Base-by-base conservation (phyloP, 2,329 filamentous ascomycete genomes). In the Beauveria asiatica region DNA sequence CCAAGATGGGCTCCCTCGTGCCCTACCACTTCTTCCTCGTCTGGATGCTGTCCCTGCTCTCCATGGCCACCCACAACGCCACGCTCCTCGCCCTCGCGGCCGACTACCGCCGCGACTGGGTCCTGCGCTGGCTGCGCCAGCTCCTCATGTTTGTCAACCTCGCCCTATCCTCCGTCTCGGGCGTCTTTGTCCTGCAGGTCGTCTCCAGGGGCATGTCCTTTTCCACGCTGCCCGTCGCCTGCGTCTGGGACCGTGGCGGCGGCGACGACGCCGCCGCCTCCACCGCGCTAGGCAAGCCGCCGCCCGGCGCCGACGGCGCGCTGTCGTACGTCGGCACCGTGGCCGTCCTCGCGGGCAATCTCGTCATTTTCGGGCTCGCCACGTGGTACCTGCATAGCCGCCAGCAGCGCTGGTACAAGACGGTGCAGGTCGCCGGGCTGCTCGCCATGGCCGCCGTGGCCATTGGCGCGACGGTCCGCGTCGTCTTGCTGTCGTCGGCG, bases 1-100 rank as follows among this genome's bases (percentile, higher is more conserved):
- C 81, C 5, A 83, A 84, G 67, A 80, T 82, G 67, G 72, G 78
- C 50, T 75, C 75, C 5, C 79, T 88, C 69, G 78, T 85, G 0
- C 80, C 84, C 0, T 89, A 89, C 68, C 85, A 89, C 71, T 87
- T 88, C 74, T 88, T 88, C 74, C 79, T 88, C 59, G 81, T 88
- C 64, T 88, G 85, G 85, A 85, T 87, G 74, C 74, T 88, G 2
- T 83, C 83, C 0, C 72, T 87, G 13, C 75, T 88, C 8, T 83
- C 83, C 17, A 87, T 83, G 64, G 82, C 83, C 1, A 86, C 85
- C 3, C 85, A 88, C 70, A 84, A 87, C 61, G 78, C 83, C 5
- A 83, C 84, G 0, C 73, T 88, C 17, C 76, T 88, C n/a, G 83
- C 83, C 1, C 77, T 88, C 39, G 82, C 85, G 1, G 81, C 82